Conservation (phyloP, 176 grass and related monocot species). For the Poa pratensis region DNA sequence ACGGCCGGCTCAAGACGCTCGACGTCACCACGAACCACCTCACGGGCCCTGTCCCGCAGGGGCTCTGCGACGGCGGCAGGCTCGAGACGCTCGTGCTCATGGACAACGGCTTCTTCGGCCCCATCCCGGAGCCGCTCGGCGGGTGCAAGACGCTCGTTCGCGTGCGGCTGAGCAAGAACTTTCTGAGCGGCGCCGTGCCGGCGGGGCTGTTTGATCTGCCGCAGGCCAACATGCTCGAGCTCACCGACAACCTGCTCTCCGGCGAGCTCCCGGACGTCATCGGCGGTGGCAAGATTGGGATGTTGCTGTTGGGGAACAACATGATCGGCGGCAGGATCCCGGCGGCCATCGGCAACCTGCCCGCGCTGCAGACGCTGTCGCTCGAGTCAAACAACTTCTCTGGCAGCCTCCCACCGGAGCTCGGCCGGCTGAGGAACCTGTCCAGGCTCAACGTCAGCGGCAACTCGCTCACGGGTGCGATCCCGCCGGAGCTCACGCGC, state of each 20-base stretch:
- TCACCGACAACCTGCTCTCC: slow-evolving; percentile 73
- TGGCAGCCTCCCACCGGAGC: slow-evolving; percentile 58
- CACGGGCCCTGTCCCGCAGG: slow-evolving; percentile 56
- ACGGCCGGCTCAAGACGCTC: slow-evolving; percentile 54
- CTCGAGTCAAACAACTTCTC: slow-evolving; percentile 71
- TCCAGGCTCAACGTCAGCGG: slow-evolving; percentile 65
- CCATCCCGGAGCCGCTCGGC: slow-evolving; percentile 64
- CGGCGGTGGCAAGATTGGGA: slow-evolving; percentile 43
- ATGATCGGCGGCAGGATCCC: slow-evolving; percentile 56
- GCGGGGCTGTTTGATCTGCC: slow-evolving; percentile 74
- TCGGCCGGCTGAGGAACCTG: slow-evolving; percentile 61
- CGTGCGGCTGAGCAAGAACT: slow-evolving; percentile 76
- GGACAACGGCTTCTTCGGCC: slow-evolving; percentile 81
- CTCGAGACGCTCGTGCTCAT: slow-evolving; percentile 74
- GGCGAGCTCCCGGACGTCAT: slow-evolving; percentile 63
- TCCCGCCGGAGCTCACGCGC: slow-evolving; percentile 57
- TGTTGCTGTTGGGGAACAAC: slow-evolving; percentile 52
- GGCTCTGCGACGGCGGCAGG: slow-evolving; percentile 53
- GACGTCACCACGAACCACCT: slow-evolving; percentile 75
- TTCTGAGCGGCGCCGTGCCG: slow-evolving; percentile 58
- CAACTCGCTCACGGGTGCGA: slow-evolving; percentile 61
- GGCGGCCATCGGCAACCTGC: slow-evolving; percentile 65
- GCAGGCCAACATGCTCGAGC: slow-evolving; percentile 67
- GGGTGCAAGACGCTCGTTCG: slow-evolving; percentile 64
- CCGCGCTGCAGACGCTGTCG: slow-evolving; percentile 64